Conservation (phyloP, 1,284 basidiomycete species). For the Pholiota adiposa region DNA sequence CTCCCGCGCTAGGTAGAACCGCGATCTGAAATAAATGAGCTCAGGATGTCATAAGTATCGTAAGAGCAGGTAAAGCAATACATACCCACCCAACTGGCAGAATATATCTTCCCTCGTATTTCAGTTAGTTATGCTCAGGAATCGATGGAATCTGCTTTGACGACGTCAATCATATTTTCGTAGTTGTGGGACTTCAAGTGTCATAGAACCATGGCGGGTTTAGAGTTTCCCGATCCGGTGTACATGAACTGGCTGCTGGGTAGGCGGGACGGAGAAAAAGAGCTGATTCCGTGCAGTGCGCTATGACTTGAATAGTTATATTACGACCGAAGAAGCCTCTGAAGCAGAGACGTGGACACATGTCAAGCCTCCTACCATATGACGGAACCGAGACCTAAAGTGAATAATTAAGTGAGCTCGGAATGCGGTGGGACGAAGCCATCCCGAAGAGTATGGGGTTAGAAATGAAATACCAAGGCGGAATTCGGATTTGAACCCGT, state of each 20-base stretch:
- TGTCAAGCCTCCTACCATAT: neutral
- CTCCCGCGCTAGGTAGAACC: neutral
- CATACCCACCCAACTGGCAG: no score
- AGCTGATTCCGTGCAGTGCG: neutral
- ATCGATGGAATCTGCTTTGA: neutral
- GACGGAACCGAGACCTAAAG: neutral
- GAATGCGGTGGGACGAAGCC: neutral
- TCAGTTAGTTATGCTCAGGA: neutral
- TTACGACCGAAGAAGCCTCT: neutral
- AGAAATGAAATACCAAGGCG: neutral
- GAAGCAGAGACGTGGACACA: neutral
- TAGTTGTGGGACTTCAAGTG: neutral
- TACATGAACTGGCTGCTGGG: neutral
- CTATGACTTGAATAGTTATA: neutral
- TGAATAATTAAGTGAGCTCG: neutral
- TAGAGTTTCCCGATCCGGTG: neutral
- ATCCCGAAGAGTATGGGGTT: neutral
- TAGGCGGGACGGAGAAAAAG: neutral
- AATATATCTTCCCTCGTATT: no score
- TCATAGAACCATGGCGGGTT: neutral
- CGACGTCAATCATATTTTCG: neutral
- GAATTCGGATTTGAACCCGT: neutral
- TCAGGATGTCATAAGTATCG: neutral
- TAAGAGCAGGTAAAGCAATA: no score
- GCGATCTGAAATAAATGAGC: neutral